A percentile compares a stretch with the other conserved stretches of the same genome.
These are phyloP conservation scores for Amanita inopinata DNA, from an alignment of 768 basidiomycete genomes.

Conservation along the genomic window DNA sequence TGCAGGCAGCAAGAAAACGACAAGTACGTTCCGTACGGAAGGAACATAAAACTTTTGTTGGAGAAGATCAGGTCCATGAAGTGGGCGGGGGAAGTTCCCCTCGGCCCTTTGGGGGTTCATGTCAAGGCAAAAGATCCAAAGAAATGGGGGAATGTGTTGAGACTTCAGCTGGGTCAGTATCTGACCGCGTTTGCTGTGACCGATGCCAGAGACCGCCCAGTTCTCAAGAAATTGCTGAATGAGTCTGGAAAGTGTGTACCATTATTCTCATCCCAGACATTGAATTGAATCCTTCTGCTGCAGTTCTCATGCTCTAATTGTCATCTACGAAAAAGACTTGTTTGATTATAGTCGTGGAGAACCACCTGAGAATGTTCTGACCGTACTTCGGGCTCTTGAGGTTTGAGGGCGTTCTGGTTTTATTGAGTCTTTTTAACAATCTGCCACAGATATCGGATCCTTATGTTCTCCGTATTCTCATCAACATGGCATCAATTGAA, in stretches of 20 bases:
- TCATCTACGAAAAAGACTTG: conserved; percentile 61
- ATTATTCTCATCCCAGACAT: conserved; percentile 13
- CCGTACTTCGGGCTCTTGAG: conserved; percentile 74
- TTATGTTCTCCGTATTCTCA: conserved; percentile 69
- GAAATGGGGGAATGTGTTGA: conserved; percentile 58
- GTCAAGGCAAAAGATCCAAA: conserved; percentile 63
- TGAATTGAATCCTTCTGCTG: background rate
- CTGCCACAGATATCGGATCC: conserved; percentile 57
- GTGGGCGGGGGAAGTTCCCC: conserved; percentile 59
- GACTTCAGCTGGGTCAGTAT: conserved; percentile 43
- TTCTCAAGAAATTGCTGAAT: conserved; percentile 47
- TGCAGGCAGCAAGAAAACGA: conserved; percentile 46
- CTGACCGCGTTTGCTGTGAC: conserved; percentile 72
- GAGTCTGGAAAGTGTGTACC: conserved; percentile 52
- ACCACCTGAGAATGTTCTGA: conserved; percentile 48
- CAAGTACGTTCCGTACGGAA: conserved; percentile 51
- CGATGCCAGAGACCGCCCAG: conserved; percentile 48
- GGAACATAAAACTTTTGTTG: conserved; percentile 48
- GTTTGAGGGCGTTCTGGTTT: conserved; percentile 26
- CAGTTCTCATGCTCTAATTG: conserved; percentile 41
- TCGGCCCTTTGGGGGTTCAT: conserved; percentile 74
- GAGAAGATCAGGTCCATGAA: conserved; percentile 35
- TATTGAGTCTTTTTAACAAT: conserved; percentile 8
- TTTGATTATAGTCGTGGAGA: conserved; percentile 80
- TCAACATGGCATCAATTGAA: conserved; percentile 71